These are phyloP conservation scores for Nowakowskiella sp. DNA, from an alignment of 192 early-diverging fungal species.

Conservation along the genomic window DNA sequence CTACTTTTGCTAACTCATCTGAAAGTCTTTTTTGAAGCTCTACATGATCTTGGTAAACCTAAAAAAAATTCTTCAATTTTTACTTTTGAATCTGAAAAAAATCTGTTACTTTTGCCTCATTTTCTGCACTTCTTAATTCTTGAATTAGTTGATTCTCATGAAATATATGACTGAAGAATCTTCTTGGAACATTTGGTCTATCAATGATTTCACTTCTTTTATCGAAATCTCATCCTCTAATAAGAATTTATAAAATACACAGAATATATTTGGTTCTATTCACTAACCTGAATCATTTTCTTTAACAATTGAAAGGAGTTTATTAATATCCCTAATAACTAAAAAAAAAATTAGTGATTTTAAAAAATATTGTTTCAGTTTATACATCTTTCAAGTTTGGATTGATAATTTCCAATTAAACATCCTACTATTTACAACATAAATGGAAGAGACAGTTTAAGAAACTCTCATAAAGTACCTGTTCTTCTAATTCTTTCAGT, in stretches of 20 bases:
- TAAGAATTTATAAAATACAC: not conserved
- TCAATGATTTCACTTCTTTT: not conserved
- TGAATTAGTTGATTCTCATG: not conserved
- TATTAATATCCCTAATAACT: not conserved
- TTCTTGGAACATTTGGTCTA: not conserved
- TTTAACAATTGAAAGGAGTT: not conserved
- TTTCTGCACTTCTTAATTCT: not conserved
- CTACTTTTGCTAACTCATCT: not conserved
- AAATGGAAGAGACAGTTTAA: no score
- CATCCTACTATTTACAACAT: no score
- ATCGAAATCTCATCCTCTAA: not conserved
- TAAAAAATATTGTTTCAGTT: not conserved
- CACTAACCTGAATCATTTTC: not conserved
- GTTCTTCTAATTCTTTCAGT: no score
- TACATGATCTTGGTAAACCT: not conserved
- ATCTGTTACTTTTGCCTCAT: no score
- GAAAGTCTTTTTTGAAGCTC: not conserved
- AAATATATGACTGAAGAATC: not conserved
- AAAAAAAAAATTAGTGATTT: no score
- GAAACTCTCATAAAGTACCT: no score
- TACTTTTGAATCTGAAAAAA: not conserved
- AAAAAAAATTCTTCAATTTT: not conserved
- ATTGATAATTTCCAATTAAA: not conserved
- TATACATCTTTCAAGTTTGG: not conserved
- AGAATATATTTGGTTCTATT: not conserved